Conservation (phyloP, 805 yeast species). For the Saccharomyces eubayanus region DNA sequence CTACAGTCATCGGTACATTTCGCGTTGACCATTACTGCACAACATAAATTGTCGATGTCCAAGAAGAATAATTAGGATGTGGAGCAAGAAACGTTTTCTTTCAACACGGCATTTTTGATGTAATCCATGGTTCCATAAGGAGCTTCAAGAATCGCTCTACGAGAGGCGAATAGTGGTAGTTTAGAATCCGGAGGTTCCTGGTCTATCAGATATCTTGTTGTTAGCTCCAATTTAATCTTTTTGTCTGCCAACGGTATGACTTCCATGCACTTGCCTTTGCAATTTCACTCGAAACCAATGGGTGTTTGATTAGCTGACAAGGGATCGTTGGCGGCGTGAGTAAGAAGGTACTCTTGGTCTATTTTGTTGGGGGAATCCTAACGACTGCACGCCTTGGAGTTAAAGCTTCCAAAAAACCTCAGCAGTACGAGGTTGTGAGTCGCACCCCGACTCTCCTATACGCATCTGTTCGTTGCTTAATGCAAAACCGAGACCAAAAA, state of each 20-base stretch:
- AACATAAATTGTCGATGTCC: constrained; percentile 84
- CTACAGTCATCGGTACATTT: constrained; percentile 81
- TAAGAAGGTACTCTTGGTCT: neutral
- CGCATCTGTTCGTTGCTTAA: neutral
- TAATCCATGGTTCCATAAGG: neutral
- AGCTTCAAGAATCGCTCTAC: neutral
- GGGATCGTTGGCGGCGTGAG: neutral
- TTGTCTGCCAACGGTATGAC: neutral
- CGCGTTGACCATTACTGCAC: constrained; percentile 76
- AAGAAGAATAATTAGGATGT: constrained; percentile 57
- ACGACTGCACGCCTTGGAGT: neutral
- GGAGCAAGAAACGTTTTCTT: constrained; percentile 2
- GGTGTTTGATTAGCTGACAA: no score
- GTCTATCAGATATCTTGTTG: constrained; percentile 7
- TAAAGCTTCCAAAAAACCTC: neutral
- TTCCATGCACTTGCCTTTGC: neutral
- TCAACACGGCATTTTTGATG: neutral
- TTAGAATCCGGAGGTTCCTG: constrained; percentile 5
- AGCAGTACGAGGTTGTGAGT: neutral
- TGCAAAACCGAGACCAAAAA: neutral
- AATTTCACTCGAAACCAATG: neutral
- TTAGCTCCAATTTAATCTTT: constrained; percentile 7
- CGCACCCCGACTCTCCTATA: neutral
- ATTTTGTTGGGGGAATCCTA: neutral
- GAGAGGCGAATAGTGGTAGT: neutral